A percentile compares a stretch with the other conserved stretches of the same genome.
Evolutionary conservation across 192 early-diverging fungal genomes (phyloP).

Genomic region (Haplosporangium gracile): DNA sequence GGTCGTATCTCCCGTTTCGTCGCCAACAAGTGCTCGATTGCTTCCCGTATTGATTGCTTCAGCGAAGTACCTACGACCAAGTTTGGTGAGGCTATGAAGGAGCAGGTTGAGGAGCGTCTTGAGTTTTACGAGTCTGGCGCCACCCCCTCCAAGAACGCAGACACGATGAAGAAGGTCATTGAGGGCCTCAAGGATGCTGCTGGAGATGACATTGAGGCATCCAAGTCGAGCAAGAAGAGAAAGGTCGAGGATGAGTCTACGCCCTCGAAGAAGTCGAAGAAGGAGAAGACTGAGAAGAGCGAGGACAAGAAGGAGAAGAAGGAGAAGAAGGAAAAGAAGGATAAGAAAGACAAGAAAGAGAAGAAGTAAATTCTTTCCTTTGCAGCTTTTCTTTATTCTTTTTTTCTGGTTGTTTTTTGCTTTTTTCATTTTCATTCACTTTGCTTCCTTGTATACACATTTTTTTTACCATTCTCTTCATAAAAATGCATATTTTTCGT

Average conservation of each 20-base stretch:
- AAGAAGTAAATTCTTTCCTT: slow-evolving; percentile 17
- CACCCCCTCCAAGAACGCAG: slow-evolving; percentile 90
- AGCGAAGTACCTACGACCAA: slow-evolving; percentile 84
- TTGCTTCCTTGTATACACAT: background rate
- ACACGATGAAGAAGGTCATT: slow-evolving; percentile 92
- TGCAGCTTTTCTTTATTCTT: background rate
- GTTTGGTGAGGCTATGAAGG: slow-evolving; percentile 93
- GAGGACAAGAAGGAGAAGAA: slow-evolving; percentile 70
- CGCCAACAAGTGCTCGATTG: slow-evolving; percentile 98
- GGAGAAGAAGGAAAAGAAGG: slow-evolving; percentile 53
- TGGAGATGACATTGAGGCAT: slow-evolving; percentile 56
- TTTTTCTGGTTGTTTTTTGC: background rate
- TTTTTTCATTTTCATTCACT: background rate
- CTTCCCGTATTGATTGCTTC: slow-evolving; percentile 98
- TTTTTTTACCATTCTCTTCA: background rate
- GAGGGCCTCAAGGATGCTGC: slow-evolving; percentile 75
- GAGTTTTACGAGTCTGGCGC: slow-evolving; percentile 94
- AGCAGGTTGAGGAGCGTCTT: slow-evolving; percentile 97
- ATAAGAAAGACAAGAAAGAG: slow-evolving; percentile 42
- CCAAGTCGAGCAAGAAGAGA: slow-evolving; percentile 66
- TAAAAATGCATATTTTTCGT: background rate
- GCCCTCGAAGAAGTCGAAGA: slow-evolving; percentile 62
- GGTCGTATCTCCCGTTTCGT: slow-evolving; percentile 97
- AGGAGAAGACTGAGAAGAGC: slow-evolving; percentile 71
- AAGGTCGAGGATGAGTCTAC: slow-evolving; percentile 66